Evolutionary conservation across 1,139 yeast species (phyloP), one percentile per base, ranked within the genome.

Genomic region (Geotrichum europaeum): DNA sequence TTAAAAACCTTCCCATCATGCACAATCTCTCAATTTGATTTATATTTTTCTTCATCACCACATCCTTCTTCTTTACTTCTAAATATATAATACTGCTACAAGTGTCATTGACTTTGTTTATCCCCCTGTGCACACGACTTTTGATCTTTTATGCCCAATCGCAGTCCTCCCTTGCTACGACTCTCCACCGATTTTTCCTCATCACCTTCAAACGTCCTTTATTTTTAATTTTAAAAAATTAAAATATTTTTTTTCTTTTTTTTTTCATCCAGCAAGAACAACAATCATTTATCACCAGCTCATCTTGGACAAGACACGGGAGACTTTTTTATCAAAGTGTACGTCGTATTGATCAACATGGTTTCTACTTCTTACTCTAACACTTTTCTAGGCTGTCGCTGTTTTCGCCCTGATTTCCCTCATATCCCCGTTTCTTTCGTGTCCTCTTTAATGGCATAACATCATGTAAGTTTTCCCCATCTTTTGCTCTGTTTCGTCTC

Each of bases 361-460:
- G 9, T 15, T 18, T 13, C 51, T 49, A 22, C n/a, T 25, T 49
- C 6, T 13, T 24, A 13, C 51, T 22, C 25, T 20, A 20, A 49
- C 25, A 25, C 4, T 3, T 49, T 49, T 40, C 20, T 40, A 40
- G 47, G n/a, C 47, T 40, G 20, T 15, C 20, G 20, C 18, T 15
- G 47, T n/a, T n/a, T 5, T 40, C 18, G 22, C 47, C 9, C 18
- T 40, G 10, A n/a, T 50, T 25, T 25, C 28, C 10, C 32, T 25
- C 12, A 24, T 25, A 28, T 18, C 20, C 18, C 10, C 10, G 20
- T 40, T 40, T 40, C 22, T 40, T n/a, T 40, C 20, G 47, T 5
- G 20, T 10, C 30, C 5, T 34, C 50, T 28, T 53, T 25, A 47
- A 53, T 53, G 56, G 20, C 56, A 53, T 53, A 53, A 40, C 47